Evolutionary conservation across 2,329 filamentous ascomycete genomes (phyloP).

Genomic region (Epichloe gansuensis): DNA sequence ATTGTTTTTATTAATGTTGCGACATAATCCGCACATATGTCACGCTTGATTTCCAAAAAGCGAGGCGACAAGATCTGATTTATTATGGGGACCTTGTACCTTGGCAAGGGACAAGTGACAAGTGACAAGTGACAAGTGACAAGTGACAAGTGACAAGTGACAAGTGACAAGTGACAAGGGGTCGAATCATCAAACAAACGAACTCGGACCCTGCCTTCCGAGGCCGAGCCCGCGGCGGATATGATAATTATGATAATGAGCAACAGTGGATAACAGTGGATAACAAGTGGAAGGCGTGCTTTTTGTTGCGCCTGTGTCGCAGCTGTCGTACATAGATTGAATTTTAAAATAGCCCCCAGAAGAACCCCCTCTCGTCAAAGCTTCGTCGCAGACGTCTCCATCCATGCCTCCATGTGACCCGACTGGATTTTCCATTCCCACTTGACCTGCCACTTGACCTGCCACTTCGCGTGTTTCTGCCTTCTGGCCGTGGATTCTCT

Average conservation of each 20-base stretch:
- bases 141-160: too few species aligned
- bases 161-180: too few species aligned
- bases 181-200: background rate
- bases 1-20: background rate
- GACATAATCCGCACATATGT: background rate
- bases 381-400: background rate
- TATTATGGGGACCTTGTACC: background rate
- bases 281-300: background rate
- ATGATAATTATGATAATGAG: background rate
- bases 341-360: too few species aligned
- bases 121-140: too few species aligned
- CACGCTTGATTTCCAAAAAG: background rate
- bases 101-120: too few species aligned
- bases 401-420: background rate
- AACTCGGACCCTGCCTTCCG: background rate
- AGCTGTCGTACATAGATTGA: too few species aligned
- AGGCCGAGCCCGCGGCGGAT: background rate
- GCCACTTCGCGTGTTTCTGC: background rate
- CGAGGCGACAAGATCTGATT: background rate
- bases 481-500: background rate
- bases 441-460: background rate
- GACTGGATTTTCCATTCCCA: conserved; percentile 1
- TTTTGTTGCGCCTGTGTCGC: too few species aligned
- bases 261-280: background rate
- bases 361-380: background rate